Percentiles rank a stretch among this genome's conserved stretches.
These are phyloP conservation scores for Tieghemostelium lacteum DNA, from an alignment of 78 protist species.

Conservation along the genomic window DNA sequence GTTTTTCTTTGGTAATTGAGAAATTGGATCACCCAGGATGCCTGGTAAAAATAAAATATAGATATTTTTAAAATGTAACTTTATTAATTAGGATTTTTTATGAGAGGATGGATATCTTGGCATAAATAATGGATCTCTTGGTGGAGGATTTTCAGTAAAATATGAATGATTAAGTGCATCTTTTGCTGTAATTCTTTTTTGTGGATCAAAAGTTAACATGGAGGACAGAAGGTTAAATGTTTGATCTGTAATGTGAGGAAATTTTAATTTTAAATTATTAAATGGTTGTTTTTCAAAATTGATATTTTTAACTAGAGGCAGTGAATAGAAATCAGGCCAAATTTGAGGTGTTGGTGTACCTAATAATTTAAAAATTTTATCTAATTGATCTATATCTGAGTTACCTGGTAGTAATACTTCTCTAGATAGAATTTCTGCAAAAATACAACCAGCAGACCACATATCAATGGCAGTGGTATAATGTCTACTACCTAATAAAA, in stretches of 20 bases:
- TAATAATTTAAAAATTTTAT: constrained; percentile 64
- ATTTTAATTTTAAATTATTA: constrained; percentile 45
- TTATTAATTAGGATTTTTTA: constrained; percentile 7
- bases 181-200: constrained; percentile 66
- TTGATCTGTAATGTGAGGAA: constrained; percentile 77
- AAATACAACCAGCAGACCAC: constrained; percentile 99
- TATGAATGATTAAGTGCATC: constrained; percentile 85
- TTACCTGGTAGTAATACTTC: constrained; percentile 96
- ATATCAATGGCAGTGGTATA: constrained; percentile 97
- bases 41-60: no score
- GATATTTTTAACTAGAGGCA: constrained; percentile 59
- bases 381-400: constrained; percentile 96
- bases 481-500: constrained; percentile 86
- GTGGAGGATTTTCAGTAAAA: constrained; percentile 77
- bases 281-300: constrained; percentile 26
- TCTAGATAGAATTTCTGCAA: constrained; percentile 96
- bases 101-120: constrained; percentile 83
- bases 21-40: no score
- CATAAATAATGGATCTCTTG: constrained; percentile 72
- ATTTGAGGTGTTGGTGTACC: constrained; percentile 79
- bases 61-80: not conserved
- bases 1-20: no score
- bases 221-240: constrained; percentile 43
- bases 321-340: constrained; percentile 72
- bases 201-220: constrained; percentile 71